Base-by-base conservation (phyloP, 306 rosid species). In the Luffa acutangula region DNA sequence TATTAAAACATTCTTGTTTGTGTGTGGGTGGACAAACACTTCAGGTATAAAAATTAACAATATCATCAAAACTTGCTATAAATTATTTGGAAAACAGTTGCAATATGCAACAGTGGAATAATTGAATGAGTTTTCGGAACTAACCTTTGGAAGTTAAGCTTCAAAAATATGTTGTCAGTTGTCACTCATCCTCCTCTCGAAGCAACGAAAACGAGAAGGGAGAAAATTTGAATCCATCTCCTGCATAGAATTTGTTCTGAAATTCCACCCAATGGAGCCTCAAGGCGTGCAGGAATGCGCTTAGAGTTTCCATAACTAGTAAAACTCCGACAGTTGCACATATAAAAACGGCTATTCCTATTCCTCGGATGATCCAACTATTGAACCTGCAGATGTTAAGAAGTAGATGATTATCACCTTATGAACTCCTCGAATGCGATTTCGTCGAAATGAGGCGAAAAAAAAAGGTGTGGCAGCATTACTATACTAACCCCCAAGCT, bases 191-290 rank as follows among this genome's bases (percentile, higher is more conserved):
- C 79, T 90, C 93, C 0, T 81, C 87, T 9, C 65, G 51, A 63
- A 88, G 86, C 39, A 83, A 78, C 58, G 89, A 79, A 74, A 89
- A 90, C 63, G 93, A 89, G 84, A 88, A 92, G n/a, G 98, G 98
- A 36, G 49, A 33, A 79, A 90, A 90, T 87, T 87, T 92, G 85
- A 84, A 87, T 63, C 97, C 97, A 75, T 86, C 85, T 66, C 96
- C 97, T 78, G 85, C 89, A 37, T 93, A 93, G 76, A 93, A 93
- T 84, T 91, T 93, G 88, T 87, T 87, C 80, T 87, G 93, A 76
- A 91, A 93, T 85, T 93, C 96, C 56, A 91, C 93, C 97, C 96
- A 93, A 80, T 89, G 96, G 83, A 91, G 93, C 81, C 97, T 86
- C 89, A 93, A 84, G 60, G 97, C 96, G 81, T 91, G 97, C 79